Conservation (phyloP, 23 red algal genomes). For the Gracilariopsis chorda region DNA sequence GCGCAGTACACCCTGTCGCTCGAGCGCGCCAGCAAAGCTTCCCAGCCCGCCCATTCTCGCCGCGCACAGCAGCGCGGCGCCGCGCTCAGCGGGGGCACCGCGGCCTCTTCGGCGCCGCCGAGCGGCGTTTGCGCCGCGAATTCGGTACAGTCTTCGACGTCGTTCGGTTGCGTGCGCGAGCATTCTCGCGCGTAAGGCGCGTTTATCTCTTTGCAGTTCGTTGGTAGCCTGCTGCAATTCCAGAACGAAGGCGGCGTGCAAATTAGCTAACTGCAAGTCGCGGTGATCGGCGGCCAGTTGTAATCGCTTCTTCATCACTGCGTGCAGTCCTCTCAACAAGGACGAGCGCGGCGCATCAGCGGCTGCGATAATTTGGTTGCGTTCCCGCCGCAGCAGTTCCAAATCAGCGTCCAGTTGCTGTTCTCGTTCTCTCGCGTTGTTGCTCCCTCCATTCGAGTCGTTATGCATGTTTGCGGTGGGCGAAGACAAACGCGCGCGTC, state of each 20-base stretch:
- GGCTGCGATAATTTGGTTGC: background rate
- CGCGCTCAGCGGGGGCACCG: background rate
- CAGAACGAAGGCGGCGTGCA: slow-evolving; percentile 20
- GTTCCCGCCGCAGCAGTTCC: background rate
- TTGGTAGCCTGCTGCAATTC: slow-evolving; percentile 54
- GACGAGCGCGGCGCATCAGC: background rate
- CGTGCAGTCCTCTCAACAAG: background rate
- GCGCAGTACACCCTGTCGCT: slow-evolving; percentile 48
- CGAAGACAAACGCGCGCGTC: no score
- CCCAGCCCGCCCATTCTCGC: background rate
- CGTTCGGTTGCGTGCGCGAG: slow-evolving; percentile 4
- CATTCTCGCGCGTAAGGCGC: slow-evolving; percentile 13
- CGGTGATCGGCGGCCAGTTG: slow-evolving; percentile 25
- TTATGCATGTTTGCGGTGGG: no score
- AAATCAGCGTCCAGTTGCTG: background rate
- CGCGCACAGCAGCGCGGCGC: background rate
- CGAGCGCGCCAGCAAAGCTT: slow-evolving; percentile 7
- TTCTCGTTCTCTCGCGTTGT: background rate
- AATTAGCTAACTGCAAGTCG: slow-evolving; percentile 24
- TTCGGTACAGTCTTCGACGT: background rate
- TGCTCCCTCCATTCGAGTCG: no score
- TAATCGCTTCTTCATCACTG: background rate
- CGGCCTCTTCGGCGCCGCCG: background rate
- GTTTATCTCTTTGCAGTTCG: slow-evolving; percentile 43
- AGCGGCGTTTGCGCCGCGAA: background rate